Evolutionary conservation across 2,329 filamentous ascomycete species (phyloP).

Genomic region (Aspergillus caelatus): DNA sequence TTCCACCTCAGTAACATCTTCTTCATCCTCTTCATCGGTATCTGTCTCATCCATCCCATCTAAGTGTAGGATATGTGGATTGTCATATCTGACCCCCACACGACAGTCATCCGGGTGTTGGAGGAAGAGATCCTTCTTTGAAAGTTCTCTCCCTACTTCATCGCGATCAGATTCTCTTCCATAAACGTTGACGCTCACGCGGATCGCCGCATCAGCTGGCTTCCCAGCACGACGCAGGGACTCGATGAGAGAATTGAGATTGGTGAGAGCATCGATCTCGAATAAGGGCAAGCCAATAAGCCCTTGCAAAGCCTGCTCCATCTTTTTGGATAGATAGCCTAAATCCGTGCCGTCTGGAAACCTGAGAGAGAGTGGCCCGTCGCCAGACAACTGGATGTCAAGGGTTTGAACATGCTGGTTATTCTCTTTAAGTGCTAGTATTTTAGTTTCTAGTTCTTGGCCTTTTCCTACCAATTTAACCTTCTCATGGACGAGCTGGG

Average conservation of each 20-base stretch:
- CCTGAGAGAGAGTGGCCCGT: neutral
- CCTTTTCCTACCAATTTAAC: neutral
- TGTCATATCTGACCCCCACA: neutral
- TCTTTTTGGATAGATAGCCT: neutral
- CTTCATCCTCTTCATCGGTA: neutral
- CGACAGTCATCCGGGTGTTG: neutral
- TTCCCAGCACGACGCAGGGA: neutral
- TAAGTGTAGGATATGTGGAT: neutral
- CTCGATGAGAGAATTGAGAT: neutral
- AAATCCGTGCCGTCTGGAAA: neutral
- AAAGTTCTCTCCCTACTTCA: neutral
- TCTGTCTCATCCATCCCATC: neutral
- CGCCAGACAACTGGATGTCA: neutral
- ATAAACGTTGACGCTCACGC: slow-evolving; percentile 10
- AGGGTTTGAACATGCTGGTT: neutral
- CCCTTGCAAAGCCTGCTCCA: neutral
- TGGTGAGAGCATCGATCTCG: neutral
- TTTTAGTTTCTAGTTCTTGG: neutral
- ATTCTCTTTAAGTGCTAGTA: neutral
- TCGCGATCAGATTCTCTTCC: neutral
- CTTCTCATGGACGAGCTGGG: neutral
- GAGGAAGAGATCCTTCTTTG: neutral
- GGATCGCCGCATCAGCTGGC: slow-evolving; percentile 1
- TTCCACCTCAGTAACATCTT: neutral
- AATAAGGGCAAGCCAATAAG: neutral